Evolutionary conservation across 768 basidiomycete genomes (phyloP).

Genomic region (Tricholoma furcatifolium): DNA sequence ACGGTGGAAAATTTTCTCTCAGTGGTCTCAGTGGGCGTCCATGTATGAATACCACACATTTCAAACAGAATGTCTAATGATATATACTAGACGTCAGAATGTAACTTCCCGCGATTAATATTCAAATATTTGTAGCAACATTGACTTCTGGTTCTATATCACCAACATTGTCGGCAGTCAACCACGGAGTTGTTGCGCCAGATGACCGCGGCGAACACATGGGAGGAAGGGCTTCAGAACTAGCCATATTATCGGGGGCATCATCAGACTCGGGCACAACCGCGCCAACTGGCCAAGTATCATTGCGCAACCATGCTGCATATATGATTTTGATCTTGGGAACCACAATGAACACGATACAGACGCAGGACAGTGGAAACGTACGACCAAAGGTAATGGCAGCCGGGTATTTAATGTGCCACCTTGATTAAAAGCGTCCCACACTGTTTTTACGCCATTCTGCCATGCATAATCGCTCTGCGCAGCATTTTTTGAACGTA

Average conservation of each 20-base stretch:
- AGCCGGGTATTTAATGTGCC: constrained; percentile 54
- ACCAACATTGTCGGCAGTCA: constrained; percentile 17
- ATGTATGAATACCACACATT: neutral
- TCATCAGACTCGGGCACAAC: constrained; percentile 66
- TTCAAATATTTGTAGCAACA: constrained; percentile 1
- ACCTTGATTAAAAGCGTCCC: constrained; percentile 62
- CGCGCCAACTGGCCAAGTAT: constrained; percentile 70
- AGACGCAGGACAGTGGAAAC: constrained; percentile 25
- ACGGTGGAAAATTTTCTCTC: neutral
- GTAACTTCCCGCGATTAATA: neutral
- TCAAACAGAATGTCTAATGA: neutral
- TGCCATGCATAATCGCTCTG: constrained; percentile 56
- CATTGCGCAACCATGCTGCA: constrained; percentile 73
- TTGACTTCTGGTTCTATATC: constrained; percentile 3
- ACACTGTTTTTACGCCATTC: constrained; percentile 56
- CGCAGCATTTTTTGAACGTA: constrained; percentile 45
- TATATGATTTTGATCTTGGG: constrained; percentile 70
- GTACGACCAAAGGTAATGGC: constrained; percentile 64
- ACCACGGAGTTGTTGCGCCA: constrained; percentile 25
- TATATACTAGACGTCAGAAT: constrained; percentile 6
- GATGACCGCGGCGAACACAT: constrained; percentile 20
- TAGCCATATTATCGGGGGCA: constrained; percentile 22
- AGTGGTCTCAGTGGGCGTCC: constrained; percentile 1
- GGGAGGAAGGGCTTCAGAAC: constrained; percentile 12
- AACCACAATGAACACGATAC: constrained; percentile 14